These are phyloP conservation scores for Claviceps arundinis DNA, from an alignment of 2,329 filamentous ascomycete species.

Conservation along the genomic window DNA sequence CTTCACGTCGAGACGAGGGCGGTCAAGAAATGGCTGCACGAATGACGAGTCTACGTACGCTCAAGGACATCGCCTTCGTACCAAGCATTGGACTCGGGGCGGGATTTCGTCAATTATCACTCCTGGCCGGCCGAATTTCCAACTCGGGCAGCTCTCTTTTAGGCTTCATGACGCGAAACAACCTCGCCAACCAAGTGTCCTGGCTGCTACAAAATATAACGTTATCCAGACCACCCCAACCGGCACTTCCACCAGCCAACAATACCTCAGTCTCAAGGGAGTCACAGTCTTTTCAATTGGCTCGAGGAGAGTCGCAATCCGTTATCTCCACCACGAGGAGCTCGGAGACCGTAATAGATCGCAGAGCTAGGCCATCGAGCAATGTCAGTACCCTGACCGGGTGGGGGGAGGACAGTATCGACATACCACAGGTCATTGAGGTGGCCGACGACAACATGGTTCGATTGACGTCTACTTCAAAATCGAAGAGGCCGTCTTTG, in stretches of 20 bases:
- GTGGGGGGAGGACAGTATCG: conserved; percentile 11
- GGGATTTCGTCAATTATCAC: conserved; percentile 2
- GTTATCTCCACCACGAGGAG: background rate
- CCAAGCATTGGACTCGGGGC: background rate
- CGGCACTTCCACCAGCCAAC: conserved; percentile 21
- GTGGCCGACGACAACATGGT: conserved; percentile 29
- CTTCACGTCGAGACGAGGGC: background rate
- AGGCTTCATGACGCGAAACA: conserved; percentile 50
- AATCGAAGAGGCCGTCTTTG: conserved; percentile 31
- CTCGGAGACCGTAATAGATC: background rate
- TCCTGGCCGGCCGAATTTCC: background rate
- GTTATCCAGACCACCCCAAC: conserved; percentile 25
- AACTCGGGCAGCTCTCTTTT: conserved; percentile 6
- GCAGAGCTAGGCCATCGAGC: conserved; percentile 1
- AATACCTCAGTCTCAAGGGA: conserved; percentile 13
- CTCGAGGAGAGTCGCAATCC: background rate
- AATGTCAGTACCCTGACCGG: conserved; percentile 12
- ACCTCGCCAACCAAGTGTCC: conserved; percentile 41
- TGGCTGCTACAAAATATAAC: conserved; percentile 41
- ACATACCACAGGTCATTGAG: conserved; percentile 14
- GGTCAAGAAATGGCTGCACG: background rate
- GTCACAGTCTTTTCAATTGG: conserved; percentile 15
- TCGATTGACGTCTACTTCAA: conserved; percentile 28
- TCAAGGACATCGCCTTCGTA: background rate
- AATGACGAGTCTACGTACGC: background rate